These are phyloP conservation scores for Cyclocybe aegerita DNA, from an alignment of 768 basidiomycete genomes.

Conservation along the genomic window DNA sequence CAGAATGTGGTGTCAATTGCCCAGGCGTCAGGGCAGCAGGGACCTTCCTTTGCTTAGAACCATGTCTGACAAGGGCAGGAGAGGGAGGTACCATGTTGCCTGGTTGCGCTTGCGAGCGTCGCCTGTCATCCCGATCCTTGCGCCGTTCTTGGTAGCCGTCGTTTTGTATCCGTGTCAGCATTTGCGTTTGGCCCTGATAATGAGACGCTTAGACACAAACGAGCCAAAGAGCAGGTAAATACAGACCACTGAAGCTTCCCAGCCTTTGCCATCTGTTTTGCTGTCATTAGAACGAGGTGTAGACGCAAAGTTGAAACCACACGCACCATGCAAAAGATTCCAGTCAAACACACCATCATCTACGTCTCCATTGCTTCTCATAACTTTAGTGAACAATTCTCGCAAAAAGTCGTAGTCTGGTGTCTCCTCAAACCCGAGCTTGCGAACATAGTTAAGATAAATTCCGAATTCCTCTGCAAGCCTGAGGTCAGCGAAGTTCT, in stretches of 20 bases:
- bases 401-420: constrained; percentile 98
- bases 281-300: constrained; percentile 3
- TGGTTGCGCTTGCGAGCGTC: constrained; percentile 59
- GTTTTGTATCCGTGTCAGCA: constrained; percentile 63
- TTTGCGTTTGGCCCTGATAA: constrained; percentile 59
- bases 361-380: constrained; percentile 86
- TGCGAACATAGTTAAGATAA: constrained; percentile 98
- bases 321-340: constrained; percentile 82
- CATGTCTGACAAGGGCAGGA: constrained; percentile 75
- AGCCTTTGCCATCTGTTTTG: constrained; percentile 79
- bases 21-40: constrained; percentile 62
- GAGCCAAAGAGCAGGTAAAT: neutral
- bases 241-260: constrained; percentile 82
- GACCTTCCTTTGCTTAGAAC: constrained; percentile 68
- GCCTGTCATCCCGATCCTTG: constrained; percentile 66
- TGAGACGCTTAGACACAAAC: constrained; percentile 3
- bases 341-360: constrained; percentile 97
- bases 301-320: neutral
- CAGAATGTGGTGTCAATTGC: constrained; percentile 69
- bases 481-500: constrained; percentile 8
- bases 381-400: constrained; percentile 90
- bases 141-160: constrained; percentile 53
- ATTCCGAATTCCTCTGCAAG: constrained; percentile 93
- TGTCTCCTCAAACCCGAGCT: constrained; percentile 98
- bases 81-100: constrained; percentile 68